phyloP scores from a whole-genome alignment of 148 eudicot species.

The Fallopia convolvulus region DNA sequence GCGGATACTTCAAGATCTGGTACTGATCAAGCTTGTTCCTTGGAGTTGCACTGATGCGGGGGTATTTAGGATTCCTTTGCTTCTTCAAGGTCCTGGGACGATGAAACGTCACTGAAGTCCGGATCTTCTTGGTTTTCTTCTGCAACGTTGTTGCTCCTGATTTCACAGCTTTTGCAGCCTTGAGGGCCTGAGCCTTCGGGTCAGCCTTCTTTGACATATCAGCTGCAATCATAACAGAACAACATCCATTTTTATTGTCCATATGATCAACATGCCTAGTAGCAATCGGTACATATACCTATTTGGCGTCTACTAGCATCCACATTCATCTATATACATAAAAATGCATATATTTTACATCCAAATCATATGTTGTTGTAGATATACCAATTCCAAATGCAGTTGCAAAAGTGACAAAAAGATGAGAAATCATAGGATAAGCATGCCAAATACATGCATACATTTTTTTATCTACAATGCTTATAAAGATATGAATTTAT shows the following conservation, averaged over 20 bases:
- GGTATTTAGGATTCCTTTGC: constrained; percentile 69
- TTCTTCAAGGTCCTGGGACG: constrained; percentile 69
- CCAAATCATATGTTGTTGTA: no score
- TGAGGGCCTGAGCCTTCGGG: constrained; percentile 67
- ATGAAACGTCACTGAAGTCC: constrained; percentile 74
- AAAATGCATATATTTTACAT: not conserved
- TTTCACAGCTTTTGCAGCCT: constrained; percentile 80
- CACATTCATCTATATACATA: not conserved
- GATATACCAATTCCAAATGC: no score
- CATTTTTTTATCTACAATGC: no score
- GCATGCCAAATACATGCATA: no score
- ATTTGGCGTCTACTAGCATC: not conserved
- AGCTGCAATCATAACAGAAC: not conserved
- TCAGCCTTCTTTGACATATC: constrained; percentile 35
- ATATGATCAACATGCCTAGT: not conserved
- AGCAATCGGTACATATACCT: not conserved
- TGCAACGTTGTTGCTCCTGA: constrained; percentile 50
- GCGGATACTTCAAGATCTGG: constrained; percentile 67
- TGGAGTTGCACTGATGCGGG: constrained; percentile 67
- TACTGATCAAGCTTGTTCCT: constrained; percentile 83
- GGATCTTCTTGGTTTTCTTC: constrained; percentile 63
- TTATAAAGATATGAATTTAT: no score
- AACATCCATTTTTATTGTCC: not conserved
- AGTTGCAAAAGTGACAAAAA: no score
- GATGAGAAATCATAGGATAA: no score